These are phyloP conservation scores for Salvia sclarea DNA, from an alignment of 305 asterid genomes.

Conservation along the genomic window DNA sequence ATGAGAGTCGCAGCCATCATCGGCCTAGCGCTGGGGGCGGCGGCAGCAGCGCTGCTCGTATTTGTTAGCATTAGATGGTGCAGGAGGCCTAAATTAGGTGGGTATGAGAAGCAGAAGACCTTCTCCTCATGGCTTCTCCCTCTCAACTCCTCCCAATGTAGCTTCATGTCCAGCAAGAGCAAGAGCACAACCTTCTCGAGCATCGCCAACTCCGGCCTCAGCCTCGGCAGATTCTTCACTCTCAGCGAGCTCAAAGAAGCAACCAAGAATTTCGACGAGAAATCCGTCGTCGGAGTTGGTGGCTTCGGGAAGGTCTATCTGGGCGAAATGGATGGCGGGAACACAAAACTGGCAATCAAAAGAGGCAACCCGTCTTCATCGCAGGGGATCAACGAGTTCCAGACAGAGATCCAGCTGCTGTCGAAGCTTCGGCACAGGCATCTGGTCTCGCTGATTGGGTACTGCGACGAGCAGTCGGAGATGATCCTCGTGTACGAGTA, in stretches of 20 bases:
- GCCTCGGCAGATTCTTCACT: slow-evolving; percentile 67
- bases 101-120: slow-evolving; percentile 67
- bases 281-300: slow-evolving; percentile 73
- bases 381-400: slow-evolving; percentile 88
- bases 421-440: slow-evolving; percentile 88
- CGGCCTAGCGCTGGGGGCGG: slow-evolving; percentile 49
- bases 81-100: slow-evolving; percentile 48
- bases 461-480: slow-evolving; percentile 83
- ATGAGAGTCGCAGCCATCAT: slow-evolving; percentile 52
- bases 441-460: slow-evolving; percentile 87
- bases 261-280: slow-evolving; percentile 75
- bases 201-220: slow-evolving; percentile 50
- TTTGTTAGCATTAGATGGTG: slow-evolving; percentile 37
- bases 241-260: slow-evolving; percentile 64
- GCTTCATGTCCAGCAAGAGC: slow-evolving; percentile 73
- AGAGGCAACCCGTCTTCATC: slow-evolving; percentile 85
- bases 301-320: slow-evolving; percentile 92
- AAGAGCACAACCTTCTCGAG: slow-evolving; percentile 60
- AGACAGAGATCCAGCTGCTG: slow-evolving; percentile 73
- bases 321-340: slow-evolving; percentile 61
- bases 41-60: slow-evolving; percentile 40
- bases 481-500: slow-evolving; percentile 92
- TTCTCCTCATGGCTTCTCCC: slow-evolving; percentile 89
- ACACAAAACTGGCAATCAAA: slow-evolving; percentile 70
- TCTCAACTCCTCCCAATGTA: slow-evolving; percentile 60